Base-by-base conservation (phyloP, 257 asterid genomes). In the Lavandula angustifolia region DNA sequence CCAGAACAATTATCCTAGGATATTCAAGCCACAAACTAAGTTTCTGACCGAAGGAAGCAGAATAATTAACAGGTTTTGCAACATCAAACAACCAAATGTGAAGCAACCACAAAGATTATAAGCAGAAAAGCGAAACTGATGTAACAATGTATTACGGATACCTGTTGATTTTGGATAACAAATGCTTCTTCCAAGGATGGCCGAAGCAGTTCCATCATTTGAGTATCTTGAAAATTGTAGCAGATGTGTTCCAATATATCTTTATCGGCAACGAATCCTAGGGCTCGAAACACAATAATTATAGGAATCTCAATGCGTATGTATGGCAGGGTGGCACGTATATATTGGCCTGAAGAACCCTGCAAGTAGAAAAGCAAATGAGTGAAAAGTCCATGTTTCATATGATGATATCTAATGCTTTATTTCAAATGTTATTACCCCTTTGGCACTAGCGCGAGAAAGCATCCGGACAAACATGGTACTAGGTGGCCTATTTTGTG, bases 101-200 rank as follows among this genome's bases (percentile, higher is more conserved):
- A 53, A 55, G 62, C 49, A 9, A 9, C 60, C 35, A 35, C 17
- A 18, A 56, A 35, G 42, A 63, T 41, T 9, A 52, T 7, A 50
- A 18, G 69, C 51, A 52, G 72, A 37, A 64, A 58, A 17, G 18
- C 38, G 12, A 31, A 75, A 11, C 27, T 46, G 60, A 57, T 37
- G 27, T 9, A 72, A 62, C 50, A 61, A 31, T 3, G 42, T 52
- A 56, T 12, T 31, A 27, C 17, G 49, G 47, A 53, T 71, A 92
- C 98, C 96, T 87, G 94, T 74, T 89, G 97, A 68, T 89, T 92
- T 81, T 92, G 99, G 75, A 92, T 92, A 35, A 92, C 99, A 73
- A 92, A 92, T 37, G 99, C 99, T 80, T 92, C 99, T 78, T 92
- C 99, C 80, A 92, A 71, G 51, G 99, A 92, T 9, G 99, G 97